These are phyloP conservation scores for Populus hybrid DNA, from an alignment of 441 rosid genomes.

Conservation along the genomic window DNA sequence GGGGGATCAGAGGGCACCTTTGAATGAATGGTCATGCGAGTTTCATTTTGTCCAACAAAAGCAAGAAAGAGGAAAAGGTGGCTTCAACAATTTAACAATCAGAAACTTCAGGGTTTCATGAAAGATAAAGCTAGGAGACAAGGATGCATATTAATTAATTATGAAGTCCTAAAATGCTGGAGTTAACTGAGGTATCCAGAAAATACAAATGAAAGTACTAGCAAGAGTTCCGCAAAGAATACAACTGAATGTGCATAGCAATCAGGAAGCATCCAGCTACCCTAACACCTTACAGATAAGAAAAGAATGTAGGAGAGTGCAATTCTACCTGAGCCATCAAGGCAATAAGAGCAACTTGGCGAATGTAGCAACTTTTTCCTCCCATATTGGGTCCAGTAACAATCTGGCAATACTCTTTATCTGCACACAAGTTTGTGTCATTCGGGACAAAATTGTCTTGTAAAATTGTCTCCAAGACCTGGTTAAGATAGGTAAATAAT, in stretches of 20 bases:
- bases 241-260: neutral
- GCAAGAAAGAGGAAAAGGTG: neutral
- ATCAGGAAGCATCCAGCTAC: neutral
- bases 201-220: neutral
- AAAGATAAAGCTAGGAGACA: neutral
- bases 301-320: neutral
- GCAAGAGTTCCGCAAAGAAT: neutral
- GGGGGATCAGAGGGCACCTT: constrained; percentile 29
- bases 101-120: neutral
- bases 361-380: constrained; percentile 96
- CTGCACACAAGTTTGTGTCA: constrained; percentile 64
- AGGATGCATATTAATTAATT: neutral
- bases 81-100: neutral
- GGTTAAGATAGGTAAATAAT: constrained; percentile 15
- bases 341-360: constrained; percentile 84
- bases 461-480: constrained; percentile 80
- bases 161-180: neutral
- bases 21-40: constrained; percentile 9
- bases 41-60: constrained; percentile 12
- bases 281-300: neutral
- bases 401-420: constrained; percentile 75
- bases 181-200: neutral
- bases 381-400: constrained; percentile 98
- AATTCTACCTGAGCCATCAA: constrained; percentile 88
- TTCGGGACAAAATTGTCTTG: constrained; percentile 84